Evolutionary conservation across 192 early-diverging fungal genomes (phyloP), one percentile per base, ranked within the genome.

Genomic region (Coemansia guatemalensis): DNA sequence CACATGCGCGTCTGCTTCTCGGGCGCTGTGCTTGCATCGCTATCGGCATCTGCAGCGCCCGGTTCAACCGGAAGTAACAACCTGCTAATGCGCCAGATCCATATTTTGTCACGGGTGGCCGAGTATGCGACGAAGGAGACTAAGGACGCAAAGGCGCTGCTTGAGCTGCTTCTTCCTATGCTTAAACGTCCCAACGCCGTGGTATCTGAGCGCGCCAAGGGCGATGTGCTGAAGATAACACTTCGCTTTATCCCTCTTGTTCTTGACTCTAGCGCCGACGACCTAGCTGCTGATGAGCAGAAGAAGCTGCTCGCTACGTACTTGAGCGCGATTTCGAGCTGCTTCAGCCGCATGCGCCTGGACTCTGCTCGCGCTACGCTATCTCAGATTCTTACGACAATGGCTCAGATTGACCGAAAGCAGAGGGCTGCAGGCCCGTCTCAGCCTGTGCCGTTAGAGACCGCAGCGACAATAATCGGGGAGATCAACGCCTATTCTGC

Each of bases 161-260:
- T 96, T 20, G 87, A 90, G 14, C 83, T 97, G 27, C 63, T 99
- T 58, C 69, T 95, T 57, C 96, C 97, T 29, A 87, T 88, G 62
- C 73, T 95, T 30, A 88, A 89, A 60, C 86, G 87, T 47, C 87
- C 87, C 23, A 65, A 86, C 52, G 81, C 83, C 32, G 33, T 83
- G 3, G 88, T 98, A 8, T 84, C 91, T 0, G 94, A 96, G 73
- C 72, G 81, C 32, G 88, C 87, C 30, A 98, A 98, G 74, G 80
- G 84, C 3, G 84, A 97, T 53, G 92, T 99, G 30, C 81, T 98
- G 25, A 60, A 75, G 11, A 92, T 96, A 41, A 88, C 95, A 73
- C 71, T 73, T 30, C 82, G 89, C 56, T 95, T 95, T 68, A 63
- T 97, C 17, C 87, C 86, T 2, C 71, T 93, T n/a, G 85, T 97